Conservation (phyloP, 2,329 filamentous ascomycete genomes). For the Cryoendolithus antarcticus region DNA sequence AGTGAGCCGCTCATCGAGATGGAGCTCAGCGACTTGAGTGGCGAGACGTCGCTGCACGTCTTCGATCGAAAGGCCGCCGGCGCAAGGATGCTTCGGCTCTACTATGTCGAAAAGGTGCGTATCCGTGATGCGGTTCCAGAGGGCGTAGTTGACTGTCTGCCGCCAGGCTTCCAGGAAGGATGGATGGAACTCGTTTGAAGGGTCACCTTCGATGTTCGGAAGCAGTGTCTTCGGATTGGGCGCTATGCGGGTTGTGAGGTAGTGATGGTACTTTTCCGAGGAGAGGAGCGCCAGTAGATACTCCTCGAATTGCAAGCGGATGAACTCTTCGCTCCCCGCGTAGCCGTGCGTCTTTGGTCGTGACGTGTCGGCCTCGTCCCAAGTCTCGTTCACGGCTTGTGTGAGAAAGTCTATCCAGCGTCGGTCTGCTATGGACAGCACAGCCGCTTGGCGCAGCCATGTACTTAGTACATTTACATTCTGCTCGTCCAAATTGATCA, state of each 20-base stretch:
- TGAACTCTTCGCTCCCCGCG: constrained; percentile 92
- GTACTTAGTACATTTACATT: constrained; percentile 73
- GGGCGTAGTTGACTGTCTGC: constrained; percentile 76
- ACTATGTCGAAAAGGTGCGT: constrained; percentile 91
- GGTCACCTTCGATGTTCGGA: constrained; percentile 63
- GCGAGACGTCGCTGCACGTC: constrained; percentile 83
- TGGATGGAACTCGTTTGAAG: constrained; percentile 65
- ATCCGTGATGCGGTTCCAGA: constrained; percentile 65
- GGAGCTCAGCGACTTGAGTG: constrained; percentile 85
- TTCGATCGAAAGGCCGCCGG: constrained; percentile 82
- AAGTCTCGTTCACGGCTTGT: constrained; percentile 86
- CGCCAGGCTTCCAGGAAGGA: constrained; percentile 86
- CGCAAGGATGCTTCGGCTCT: constrained; percentile 84
- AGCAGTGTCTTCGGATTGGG: constrained; percentile 45
- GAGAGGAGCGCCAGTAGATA: constrained; percentile 84
- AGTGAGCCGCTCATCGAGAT: constrained; percentile 80
- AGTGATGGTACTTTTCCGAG: constrained; percentile 70
- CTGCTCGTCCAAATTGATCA: constrained; percentile 90
- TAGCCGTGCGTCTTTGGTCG: constrained; percentile 93
- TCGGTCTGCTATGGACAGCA: constrained; percentile 73
- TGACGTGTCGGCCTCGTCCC: constrained; percentile 83
- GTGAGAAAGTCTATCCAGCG: constrained; percentile 95
- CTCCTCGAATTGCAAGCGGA: constrained; percentile 91
- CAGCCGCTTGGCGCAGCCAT: constrained; percentile 61
- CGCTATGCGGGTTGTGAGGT: constrained; percentile 29